Percentiles rank a stretch among this genome's conserved stretches.
Evolutionary conservation across 176 grass and related monocot species (phyloP).

Genomic region (Oryza nivara): DNA sequence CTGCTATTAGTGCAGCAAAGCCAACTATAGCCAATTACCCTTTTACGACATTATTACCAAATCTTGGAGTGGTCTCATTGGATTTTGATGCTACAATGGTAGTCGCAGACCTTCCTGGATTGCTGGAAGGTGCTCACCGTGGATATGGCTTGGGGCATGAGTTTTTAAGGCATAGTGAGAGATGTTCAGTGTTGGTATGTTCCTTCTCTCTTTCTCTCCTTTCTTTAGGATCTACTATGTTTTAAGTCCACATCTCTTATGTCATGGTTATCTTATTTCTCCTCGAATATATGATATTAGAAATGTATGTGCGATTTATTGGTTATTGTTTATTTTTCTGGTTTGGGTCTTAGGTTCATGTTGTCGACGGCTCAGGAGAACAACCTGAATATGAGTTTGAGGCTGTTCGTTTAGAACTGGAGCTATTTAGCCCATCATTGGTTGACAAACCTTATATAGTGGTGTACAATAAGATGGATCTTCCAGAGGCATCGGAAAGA

Average conservation of each 20-base stretch:
- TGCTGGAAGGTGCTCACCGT: conserved; percentile 92
- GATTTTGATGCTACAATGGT: conserved; percentile 97
- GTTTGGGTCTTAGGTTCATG: conserved; percentile 73
- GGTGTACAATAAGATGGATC: conserved; percentile 96
- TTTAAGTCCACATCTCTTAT: neutral
- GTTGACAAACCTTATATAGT: conserved; percentile 88
- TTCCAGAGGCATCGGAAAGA: conserved; percentile 80
- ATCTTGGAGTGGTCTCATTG: conserved; percentile 92
- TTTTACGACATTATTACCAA: conserved; percentile 93
- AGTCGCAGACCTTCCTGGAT: conserved; percentile 92
- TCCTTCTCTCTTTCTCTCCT: neutral
- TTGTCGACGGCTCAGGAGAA: conserved; percentile 82
- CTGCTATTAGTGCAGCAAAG: conserved; percentile 81
- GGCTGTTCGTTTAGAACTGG: conserved; percentile 91
- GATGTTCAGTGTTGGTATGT: conserved; percentile 83
- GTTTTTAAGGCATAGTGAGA: conserved; percentile 92
- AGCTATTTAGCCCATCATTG: conserved; percentile 90
- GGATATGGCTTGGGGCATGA: conserved; percentile 96
- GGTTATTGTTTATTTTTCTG: conserved; percentile 13
- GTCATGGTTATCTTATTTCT: neutral
- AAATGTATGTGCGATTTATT: conserved; percentile 1
- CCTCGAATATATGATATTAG: neutral
- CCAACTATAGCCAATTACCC: conserved; percentile 98
- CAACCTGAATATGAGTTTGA: conserved; percentile 97
- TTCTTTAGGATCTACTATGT: neutral